Conservation (phyloP, 1,284 basidiomycete species). For the Leccinum ponderosum region DNA sequence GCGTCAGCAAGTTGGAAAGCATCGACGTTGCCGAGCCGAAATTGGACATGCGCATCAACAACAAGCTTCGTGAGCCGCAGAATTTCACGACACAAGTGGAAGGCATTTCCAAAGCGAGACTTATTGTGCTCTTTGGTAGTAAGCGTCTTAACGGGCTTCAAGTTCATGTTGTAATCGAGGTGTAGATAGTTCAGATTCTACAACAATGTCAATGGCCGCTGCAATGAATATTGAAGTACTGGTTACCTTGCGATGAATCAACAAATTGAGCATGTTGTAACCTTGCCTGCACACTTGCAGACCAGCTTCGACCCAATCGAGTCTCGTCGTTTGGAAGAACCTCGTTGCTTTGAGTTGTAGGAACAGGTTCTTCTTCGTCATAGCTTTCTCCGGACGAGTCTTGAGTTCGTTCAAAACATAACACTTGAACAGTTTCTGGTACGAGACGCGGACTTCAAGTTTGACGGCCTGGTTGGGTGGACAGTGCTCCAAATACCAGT, state of each 20-base stretch:
- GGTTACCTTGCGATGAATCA: conserved; percentile 93
- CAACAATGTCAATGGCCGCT: background rate
- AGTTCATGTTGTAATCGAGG: conserved; percentile 92
- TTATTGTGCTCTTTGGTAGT: conserved; percentile 99
- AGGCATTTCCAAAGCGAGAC: conserved; percentile 99
- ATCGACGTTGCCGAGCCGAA: conserved; percentile 97
- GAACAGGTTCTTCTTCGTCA: conserved; percentile 98
- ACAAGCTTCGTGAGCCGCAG: conserved; percentile 97
- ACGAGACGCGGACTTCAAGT: conserved; percentile 97
- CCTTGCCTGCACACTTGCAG: conserved; percentile 98
- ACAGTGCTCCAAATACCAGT: conserved; percentile 98
- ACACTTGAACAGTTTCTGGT: conserved; percentile 97
- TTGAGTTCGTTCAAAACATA: conserved; percentile 95
- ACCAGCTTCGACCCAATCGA: conserved; percentile 99
- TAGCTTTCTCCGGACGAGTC: conserved; percentile 88
- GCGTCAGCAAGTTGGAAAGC: conserved; percentile 99
- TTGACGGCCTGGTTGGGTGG: conserved; percentile 96
- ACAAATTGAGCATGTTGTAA: conserved; percentile 98
- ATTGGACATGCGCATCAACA: conserved; percentile 98
- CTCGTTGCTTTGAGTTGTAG: conserved; percentile 96
- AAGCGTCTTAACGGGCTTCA: conserved; percentile 98
- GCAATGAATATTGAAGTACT: background rate
- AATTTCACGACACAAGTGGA: conserved; percentile 98
- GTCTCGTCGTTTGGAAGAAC: conserved; percentile 97
- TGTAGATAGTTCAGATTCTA: conserved; percentile 96